Base-by-base conservation (phyloP, 1,284 basidiomycete species). In the Apiotrichum laibachii region DNA sequence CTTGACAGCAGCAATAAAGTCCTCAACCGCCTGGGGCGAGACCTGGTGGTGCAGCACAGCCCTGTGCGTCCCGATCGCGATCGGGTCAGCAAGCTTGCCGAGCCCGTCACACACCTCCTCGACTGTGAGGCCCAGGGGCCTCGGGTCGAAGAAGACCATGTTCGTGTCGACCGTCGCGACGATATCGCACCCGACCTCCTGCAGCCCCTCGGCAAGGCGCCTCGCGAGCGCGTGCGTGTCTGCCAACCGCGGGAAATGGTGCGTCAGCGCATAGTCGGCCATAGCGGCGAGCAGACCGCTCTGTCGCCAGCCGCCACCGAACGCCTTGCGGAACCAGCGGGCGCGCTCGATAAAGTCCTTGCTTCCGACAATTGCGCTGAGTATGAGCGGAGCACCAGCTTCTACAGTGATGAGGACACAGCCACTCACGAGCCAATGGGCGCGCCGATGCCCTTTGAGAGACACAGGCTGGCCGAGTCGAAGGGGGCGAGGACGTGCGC, bases 391-490 rank as follows among this genome's bases (percentile, higher is more conserved):
- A 11, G 9, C 5, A 9, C 9, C 1, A 9, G n/a, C 11, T 12
- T 34, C 21, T 19, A 50, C 49, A 22, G n/a, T n/a, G 26, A 31
- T 31, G 26, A 31, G n/a, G n/a, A n/a, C n/a, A n/a, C n/a, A n/a
- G 26, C 26, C 26, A 31, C 26, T 31, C 26, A 50, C 49, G 90
- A 89, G 34, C 96, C 95, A 62, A 98, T 84, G 0, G 95, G 95
- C 9, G 95, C 94, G 59, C 95, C 83, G 43, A 98, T 83, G 46
- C 95, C 95, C 80, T 99, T 99, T 81, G 90, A 94, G 74, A 99
- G 85, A 80, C 96, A 99, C n/a, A 97, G 74, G 63, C 90, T 93
- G 64, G 93, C 86, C 1, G 90, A 86, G 74, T 99, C 93, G 77
- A 98, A 97, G 0, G 94, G 93, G 19, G 83, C 85, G 70, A 89